A percentile compares a stretch with the other conserved stretches of the same genome.
Evolutionary conservation across 139 green algal species (phyloP).

Genomic region (Chlorella sp.): DNA sequence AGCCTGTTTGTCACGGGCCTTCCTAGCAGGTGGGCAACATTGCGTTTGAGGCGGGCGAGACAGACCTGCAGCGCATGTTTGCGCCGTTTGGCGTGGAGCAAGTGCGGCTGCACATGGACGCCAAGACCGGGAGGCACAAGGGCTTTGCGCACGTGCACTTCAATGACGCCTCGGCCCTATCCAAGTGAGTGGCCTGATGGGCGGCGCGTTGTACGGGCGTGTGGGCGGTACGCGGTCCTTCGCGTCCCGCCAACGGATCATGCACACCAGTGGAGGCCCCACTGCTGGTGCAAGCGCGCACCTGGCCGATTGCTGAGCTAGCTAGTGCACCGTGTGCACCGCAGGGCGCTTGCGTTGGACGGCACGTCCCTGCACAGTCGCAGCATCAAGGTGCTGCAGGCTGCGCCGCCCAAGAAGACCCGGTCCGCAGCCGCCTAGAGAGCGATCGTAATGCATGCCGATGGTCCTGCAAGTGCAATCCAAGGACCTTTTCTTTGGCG

Average conservation of each 20-base stretch:
- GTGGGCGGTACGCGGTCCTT: background rate
- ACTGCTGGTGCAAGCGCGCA: background rate
- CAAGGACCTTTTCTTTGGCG: too few relatives aligned
- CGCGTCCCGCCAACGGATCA: too few relatives aligned
- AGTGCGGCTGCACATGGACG: conserved; percentile 75
- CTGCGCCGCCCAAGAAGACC: too few relatives aligned
- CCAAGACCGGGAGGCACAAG: conserved; percentile 59
- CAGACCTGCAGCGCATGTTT: conserved; percentile 60
- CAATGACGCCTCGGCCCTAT: conserved; percentile 37
- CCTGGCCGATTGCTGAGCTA: background rate
- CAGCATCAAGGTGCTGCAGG: conserved; percentile 47
- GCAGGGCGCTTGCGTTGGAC: conserved; percentile 56
- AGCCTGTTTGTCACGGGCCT: background rate
- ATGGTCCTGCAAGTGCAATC: background rate
- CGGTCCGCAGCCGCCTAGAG: too few relatives aligned
- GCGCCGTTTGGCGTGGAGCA: conserved; percentile 23
- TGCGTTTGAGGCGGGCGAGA: conserved; percentile 48
- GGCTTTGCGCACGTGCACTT: conserved; percentile 91
- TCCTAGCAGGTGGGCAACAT: conserved; percentile 77
- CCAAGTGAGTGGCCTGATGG: conserved; percentile 33
- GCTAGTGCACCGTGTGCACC: background rate
- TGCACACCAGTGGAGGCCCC: background rate
- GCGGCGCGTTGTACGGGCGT: background rate
- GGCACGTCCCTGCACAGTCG: conserved; percentile 51
- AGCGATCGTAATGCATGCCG: too few relatives aligned